A percentile compares a stretch with the other conserved stretches of the same genome.
Evolutionary conservation across 2,329 filamentous ascomycete species (phyloP).

Genomic region (Neonectria coccinea): DNA sequence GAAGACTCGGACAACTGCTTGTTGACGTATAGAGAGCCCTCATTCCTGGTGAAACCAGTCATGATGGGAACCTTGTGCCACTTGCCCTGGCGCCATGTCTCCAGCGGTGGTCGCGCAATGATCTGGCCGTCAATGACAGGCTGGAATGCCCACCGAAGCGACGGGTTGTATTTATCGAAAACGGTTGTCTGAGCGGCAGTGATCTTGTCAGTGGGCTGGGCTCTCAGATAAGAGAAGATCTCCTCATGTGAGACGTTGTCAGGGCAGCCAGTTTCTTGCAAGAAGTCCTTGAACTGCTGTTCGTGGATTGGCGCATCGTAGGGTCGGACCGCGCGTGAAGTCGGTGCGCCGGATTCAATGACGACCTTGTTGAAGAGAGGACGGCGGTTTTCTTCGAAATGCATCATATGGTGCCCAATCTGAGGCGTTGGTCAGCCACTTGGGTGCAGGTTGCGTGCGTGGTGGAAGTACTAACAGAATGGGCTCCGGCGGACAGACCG

Average conservation of each 20-base stretch:
- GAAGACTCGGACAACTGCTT: constrained; percentile 57
- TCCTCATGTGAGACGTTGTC: constrained; percentile 25
- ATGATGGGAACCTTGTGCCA: constrained; percentile 60
- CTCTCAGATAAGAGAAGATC: constrained; percentile 63
- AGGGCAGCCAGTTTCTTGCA: constrained; percentile 31
- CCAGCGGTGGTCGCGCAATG: constrained; percentile 68
- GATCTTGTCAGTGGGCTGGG: constrained; percentile 45
- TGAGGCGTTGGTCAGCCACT: not conserved
- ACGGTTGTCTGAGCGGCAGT: constrained; percentile 55
- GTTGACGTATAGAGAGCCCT: constrained; percentile 74
- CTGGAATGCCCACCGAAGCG: constrained; percentile 73
- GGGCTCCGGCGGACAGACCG: constrained; percentile 60
- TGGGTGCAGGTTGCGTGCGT: accelerated
- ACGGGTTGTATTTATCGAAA: constrained; percentile 58
- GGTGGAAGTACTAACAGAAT: constrained; percentile 54
- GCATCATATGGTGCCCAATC: constrained; percentile 76
- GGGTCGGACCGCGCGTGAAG: constrained; percentile 64
- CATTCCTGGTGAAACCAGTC: constrained; percentile 77
- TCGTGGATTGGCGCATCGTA: constrained; percentile 70
- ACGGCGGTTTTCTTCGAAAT: constrained; percentile 55
- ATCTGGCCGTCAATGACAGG: constrained; percentile 71
- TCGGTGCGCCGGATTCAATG: constrained; percentile 67
- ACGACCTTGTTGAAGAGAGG: constrained; percentile 65
- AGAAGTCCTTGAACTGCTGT: constrained; percentile 59
- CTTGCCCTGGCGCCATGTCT: constrained; percentile 59